Conservation (phyloP, 192 early-diverging fungal species). For the Cladochytrium replicatum region DNA sequence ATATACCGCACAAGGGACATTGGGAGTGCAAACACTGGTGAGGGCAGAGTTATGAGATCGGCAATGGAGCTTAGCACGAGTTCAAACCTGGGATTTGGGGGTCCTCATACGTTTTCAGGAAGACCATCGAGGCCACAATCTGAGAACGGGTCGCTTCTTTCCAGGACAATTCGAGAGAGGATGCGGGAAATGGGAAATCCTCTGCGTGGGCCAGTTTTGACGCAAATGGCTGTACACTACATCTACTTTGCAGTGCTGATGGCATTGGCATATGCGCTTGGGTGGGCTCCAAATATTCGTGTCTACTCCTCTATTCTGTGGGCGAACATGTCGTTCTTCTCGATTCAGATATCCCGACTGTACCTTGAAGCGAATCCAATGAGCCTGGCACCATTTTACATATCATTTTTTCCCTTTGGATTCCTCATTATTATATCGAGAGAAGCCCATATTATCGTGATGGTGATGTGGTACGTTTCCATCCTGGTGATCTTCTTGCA, state of each 20-base stretch:
- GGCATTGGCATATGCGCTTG: constrained; percentile 9
- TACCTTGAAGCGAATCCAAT: constrained; percentile 5
- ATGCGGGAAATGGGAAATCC: constrained; percentile 19
- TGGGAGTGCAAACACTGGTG: no score
- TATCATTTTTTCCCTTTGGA: constrained; percentile 24
- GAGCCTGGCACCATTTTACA: constrained; percentile 20
- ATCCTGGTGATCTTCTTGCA: constrained; percentile 33
- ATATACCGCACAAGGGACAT: no score
- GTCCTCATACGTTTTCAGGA: no score
- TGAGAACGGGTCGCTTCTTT: constrained; percentile 16
- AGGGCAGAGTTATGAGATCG: no score
- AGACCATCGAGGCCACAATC: no score
- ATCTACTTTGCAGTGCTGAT: constrained; percentile 22
- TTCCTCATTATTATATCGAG: constrained; percentile 26
- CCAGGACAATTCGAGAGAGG: constrained; percentile 8
- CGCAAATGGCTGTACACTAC: constrained; percentile 27
- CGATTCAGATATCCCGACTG: constrained; percentile 21
- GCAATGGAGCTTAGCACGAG: no score
- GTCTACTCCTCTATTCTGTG: constrained; percentile 25
- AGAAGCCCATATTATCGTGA: constrained; percentile 25
- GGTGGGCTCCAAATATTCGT: constrained; percentile 27
- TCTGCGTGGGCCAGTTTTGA: constrained; percentile 23
- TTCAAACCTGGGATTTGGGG: no score
- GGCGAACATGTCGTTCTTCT: constrained; percentile 3
- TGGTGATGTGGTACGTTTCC: constrained; percentile 32